Conservation (phyloP, 2,329 filamentous ascomycete species). For the Colletotrichum musicola region DNA sequence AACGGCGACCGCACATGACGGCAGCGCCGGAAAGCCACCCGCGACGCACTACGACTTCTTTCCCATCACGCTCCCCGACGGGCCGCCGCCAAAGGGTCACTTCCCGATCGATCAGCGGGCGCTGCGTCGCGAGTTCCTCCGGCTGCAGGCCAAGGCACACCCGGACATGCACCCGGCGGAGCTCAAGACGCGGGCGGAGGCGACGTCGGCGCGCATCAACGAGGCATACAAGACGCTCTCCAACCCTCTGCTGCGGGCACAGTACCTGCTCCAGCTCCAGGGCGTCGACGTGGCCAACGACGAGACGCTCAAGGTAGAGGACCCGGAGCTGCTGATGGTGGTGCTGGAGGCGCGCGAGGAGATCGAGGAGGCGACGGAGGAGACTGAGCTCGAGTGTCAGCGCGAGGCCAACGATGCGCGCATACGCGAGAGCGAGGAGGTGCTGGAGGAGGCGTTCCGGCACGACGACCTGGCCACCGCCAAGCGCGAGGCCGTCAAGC, state of each 20-base stretch:
- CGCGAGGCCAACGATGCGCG: constrained; percentile 75
- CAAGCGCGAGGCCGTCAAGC: constrained; percentile 77
- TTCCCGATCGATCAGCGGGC: constrained; percentile 80
- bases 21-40: constrained; percentile 34
- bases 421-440: constrained; percentile 72
- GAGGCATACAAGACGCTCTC: constrained; percentile 89
- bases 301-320: constrained; percentile 78
- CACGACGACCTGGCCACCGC: constrained; percentile 75
- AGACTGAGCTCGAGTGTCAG: constrained; percentile 73
- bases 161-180: constrained; percentile 74
- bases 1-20: constrained; percentile 9
- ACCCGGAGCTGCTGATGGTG: constrained; percentile 77
- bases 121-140: constrained; percentile 87
- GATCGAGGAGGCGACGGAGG: constrained; percentile 77
- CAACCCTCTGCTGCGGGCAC: constrained; percentile 84
- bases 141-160: constrained; percentile 82
- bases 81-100: constrained; percentile 81
- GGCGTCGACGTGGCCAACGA: constrained; percentile 85
- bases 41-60: constrained; percentile 89
- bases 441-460: constrained; percentile 74
- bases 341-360: constrained; percentile 84
- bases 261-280: constrained; percentile 83
- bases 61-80: constrained; percentile 79
- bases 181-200: constrained; percentile 75
- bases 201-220: constrained; percentile 86